These are phyloP conservation scores for Mimosa bimucronata DNA, from an alignment of 306 rosid genomes.

Conservation along the genomic window DNA sequence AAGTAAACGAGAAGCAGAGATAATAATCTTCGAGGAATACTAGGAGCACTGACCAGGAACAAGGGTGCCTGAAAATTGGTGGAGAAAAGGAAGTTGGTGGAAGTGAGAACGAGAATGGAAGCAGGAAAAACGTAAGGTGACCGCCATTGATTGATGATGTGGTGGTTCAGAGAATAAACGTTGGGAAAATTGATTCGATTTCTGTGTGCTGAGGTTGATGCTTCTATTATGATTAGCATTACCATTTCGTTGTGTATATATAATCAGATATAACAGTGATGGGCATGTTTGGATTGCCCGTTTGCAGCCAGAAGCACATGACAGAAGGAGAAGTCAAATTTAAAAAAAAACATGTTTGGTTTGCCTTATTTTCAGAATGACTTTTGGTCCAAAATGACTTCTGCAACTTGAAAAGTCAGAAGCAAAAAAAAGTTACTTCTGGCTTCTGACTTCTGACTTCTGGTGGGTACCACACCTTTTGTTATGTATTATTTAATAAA, in stretches of 20 bases:
- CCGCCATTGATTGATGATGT: slow-evolving; percentile 55
- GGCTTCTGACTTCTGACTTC: no score
- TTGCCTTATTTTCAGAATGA: no score
- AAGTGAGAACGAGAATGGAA: slow-evolving; percentile 51
- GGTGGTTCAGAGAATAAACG: slow-evolving; percentile 38
- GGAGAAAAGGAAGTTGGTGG: slow-evolving; percentile 41
- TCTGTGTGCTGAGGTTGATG: not conserved
- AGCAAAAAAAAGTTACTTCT: no score
- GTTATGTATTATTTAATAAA: no score
- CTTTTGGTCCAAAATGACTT: no score
- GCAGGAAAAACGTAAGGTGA: slow-evolving; percentile 61
- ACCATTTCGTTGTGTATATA: not conserved
- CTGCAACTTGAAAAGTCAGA: no score
- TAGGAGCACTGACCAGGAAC: slow-evolving; percentile 49
- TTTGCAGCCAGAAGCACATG: no score
- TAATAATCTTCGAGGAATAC: not conserved
- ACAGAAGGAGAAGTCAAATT: no score
- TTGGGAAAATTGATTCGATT: not conserved
- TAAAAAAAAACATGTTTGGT: no score
- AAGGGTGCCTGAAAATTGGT: slow-evolving; percentile 42
- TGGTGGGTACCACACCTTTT: no score
- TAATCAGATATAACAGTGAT: not conserved
- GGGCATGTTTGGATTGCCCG: no score
- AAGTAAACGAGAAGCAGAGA: not conserved
- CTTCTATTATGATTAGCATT: not conserved